phyloP scores from a whole-genome alignment of 169 alveolate species.

The Babesia sp. region DNA sequence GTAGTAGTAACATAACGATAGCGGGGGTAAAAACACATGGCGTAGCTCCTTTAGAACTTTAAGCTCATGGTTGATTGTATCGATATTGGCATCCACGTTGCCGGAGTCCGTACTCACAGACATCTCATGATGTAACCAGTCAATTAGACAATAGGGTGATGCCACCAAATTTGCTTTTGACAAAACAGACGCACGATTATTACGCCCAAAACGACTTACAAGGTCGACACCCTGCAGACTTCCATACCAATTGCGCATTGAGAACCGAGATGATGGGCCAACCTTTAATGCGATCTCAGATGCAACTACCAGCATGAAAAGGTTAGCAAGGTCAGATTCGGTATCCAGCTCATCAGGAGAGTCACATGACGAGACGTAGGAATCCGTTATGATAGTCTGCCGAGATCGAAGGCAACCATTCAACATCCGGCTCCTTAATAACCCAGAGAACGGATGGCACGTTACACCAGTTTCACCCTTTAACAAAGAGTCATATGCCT shows the following conservation, averaged over 20 bases:
- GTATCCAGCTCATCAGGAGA: not conserved
- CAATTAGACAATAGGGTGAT: slow-evolving; percentile 25
- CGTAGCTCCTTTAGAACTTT: not conserved
- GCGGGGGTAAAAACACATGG: slow-evolving; percentile 38
- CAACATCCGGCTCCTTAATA: not conserved
- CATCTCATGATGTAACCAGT: slow-evolving; percentile 60
- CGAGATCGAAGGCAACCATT: not conserved
- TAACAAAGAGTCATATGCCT: slow-evolving; percentile 1
- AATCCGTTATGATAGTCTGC: not conserved
- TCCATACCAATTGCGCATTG: slow-evolving; percentile 5
- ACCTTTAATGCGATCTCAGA: slow-evolving; percentile 17
- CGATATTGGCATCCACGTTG: not conserved
- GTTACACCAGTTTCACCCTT: not conserved
- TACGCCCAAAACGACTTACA: not conserved
- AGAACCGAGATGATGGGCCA: slow-evolving; percentile 2
- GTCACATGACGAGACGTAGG: not conserved
- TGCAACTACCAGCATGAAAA: slow-evolving; percentile 26
- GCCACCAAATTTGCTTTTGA: not conserved
- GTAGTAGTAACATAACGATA: slow-evolving; percentile 28
- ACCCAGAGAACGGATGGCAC: not conserved
- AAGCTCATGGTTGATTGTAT: slow-evolving; percentile 1
- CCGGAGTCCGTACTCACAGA: not conserved
- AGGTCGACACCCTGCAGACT: slow-evolving; percentile 1
- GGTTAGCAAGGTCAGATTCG: slow-evolving; percentile 10
- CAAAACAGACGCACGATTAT: not conserved